These are phyloP conservation scores for Monosporascus sp. DNA, from an alignment of 2,329 filamentous ascomycete genomes.

Conservation along the genomic window DNA sequence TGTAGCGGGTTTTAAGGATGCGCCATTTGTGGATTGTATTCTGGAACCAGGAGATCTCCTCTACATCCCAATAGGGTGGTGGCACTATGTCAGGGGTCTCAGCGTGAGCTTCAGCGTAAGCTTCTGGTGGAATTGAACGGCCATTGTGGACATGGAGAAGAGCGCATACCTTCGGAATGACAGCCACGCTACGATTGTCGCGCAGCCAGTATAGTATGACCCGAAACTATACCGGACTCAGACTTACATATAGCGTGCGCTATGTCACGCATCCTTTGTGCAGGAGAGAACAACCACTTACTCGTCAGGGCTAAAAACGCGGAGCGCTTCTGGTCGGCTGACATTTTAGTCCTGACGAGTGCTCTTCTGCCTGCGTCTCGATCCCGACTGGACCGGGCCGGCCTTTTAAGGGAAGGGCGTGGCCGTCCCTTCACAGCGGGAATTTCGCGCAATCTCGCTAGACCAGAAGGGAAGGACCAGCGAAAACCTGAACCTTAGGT, in stretches of 20 bases:
- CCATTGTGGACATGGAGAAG: neutral
- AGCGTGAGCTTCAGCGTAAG: constrained; percentile 89
- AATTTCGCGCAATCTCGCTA: neutral
- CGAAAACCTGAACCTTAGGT: neutral
- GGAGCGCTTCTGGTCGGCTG: too few species aligned
- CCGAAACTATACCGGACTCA: neutral
- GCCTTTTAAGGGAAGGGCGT: neutral
- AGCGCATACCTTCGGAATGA: too few species aligned
- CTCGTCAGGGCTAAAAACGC: too few species aligned
- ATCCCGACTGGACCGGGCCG: neutral
- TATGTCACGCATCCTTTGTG: neutral
- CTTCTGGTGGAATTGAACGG: constrained; percentile 78
- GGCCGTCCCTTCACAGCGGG: neutral
- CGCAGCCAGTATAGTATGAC: too few species aligned
- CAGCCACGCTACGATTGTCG: too few species aligned
- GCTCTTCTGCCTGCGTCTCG: neutral
- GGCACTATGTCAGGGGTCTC: constrained; percentile 90
- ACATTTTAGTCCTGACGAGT: too few species aligned
- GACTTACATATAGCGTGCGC: neutral
- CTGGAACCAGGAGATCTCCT: constrained; percentile 77
- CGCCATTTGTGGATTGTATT: constrained; percentile 70
- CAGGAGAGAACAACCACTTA: too few species aligned
- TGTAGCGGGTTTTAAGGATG: constrained; percentile 44
- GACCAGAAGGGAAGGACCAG: neutral
- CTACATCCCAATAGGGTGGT: constrained; percentile 93